A percentile compares a stretch with the other conserved stretches of the same genome.
Conservation (phyloP, 805 yeast genomes). For the Starmerella gropengiesseri region DNA sequence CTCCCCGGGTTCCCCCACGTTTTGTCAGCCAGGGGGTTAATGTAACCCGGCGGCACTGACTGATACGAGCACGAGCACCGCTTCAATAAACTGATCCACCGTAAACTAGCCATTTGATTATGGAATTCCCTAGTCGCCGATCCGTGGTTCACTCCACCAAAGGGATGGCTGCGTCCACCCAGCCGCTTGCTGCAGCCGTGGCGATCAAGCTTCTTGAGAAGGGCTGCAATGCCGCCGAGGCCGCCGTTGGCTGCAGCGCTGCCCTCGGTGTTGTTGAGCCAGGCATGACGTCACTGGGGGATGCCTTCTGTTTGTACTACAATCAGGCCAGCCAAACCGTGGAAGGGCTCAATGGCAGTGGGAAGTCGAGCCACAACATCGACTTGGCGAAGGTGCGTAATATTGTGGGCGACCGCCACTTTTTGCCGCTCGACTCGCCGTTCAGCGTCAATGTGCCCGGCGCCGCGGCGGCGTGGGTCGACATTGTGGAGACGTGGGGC, state of each 20-base stretch:
- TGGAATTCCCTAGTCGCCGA: slow-evolving; percentile 35
- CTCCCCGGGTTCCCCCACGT: too few relatives aligned
- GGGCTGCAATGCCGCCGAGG: slow-evolving; percentile 55
- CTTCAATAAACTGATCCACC: too few relatives aligned
- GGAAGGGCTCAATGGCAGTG: slow-evolving; percentile 64
- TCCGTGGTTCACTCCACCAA: slow-evolving; percentile 63
- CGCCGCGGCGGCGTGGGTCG: slow-evolving; percentile 70
- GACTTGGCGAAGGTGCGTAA: slow-evolving; percentile 24
- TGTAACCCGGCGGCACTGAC: too few relatives aligned
- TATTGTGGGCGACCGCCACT: slow-evolving; percentile 35
- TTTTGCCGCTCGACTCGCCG: slow-evolving; percentile 45
- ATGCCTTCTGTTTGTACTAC: slow-evolving; percentile 48
- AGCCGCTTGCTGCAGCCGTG: slow-evolving; percentile 67
- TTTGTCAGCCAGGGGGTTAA: too few relatives aligned
- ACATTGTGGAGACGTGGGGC: slow-evolving; percentile 60
- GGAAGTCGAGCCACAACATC: slow-evolving; percentile 48
- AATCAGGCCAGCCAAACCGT: slow-evolving; percentile 41
- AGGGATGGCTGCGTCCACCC: slow-evolving; percentile 67
- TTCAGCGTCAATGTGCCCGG: slow-evolving; percentile 67
- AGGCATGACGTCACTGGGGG: slow-evolving; percentile 34
- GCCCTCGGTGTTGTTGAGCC: slow-evolving; percentile 33
- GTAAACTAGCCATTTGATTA: too few relatives aligned
- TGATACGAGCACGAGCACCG: too few relatives aligned
- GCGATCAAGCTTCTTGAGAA: slow-evolving; percentile 50
- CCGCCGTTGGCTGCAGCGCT: slow-evolving; percentile 36